Evolutionary conservation across 2,329 filamentous ascomycete species (phyloP).

Genomic region (Penicillium sp.): DNA sequence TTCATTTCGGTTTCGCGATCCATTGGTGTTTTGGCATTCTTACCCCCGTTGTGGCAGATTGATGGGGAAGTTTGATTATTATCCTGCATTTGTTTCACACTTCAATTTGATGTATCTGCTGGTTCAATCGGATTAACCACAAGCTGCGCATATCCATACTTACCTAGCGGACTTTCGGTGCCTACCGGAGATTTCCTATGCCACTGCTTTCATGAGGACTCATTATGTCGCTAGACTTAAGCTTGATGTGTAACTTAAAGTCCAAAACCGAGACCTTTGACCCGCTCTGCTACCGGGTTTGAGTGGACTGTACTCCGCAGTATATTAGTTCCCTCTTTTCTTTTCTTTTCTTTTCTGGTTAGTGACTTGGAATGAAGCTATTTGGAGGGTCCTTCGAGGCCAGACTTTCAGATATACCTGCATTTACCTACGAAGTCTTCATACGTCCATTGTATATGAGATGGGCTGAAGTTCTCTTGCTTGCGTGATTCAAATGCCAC

Average conservation of each 20-base stretch:
- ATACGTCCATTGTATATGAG: background rate
- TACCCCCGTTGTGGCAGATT: background rate
- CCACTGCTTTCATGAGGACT: background rate
- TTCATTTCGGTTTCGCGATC: conserved; percentile 5
- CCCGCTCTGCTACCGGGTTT: background rate
- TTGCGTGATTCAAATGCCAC: background rate
- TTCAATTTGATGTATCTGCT: background rate
- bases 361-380: background rate
- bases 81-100: background rate
- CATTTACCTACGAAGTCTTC: background rate
- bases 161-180: background rate
- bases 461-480: background rate
- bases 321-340: background rate
- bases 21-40: conserved; percentile 14
- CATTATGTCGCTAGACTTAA: background rate
- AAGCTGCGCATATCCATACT: background rate
- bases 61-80: background rate
- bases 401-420: background rate
- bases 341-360: too few species aligned
- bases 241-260: background rate
- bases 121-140: too few species aligned
- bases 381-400: background rate
- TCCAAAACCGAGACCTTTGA: background rate
- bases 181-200: background rate
- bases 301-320: too few species aligned